These are phyloP conservation scores for Coniochaeta sp. DNA, from an alignment of 2,329 filamentous ascomycete species.

Conservation along the genomic window DNA sequence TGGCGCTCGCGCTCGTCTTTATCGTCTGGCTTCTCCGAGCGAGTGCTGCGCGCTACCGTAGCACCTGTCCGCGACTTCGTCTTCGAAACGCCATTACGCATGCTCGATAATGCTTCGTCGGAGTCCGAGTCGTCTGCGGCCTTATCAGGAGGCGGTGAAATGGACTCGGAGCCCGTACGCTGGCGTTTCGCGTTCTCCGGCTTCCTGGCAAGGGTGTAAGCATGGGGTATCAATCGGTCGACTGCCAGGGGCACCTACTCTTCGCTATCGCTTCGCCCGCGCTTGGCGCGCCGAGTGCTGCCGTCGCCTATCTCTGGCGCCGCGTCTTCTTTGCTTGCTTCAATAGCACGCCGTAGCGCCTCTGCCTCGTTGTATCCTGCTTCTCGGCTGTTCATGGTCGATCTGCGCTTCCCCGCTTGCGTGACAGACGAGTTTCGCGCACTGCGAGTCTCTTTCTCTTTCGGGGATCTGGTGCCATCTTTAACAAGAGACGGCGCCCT, in stretches of 20 bases:
- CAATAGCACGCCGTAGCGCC: constrained; percentile 78
- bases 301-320: constrained; percentile 43
- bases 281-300: constrained; percentile 63
- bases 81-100: constrained; percentile 44
- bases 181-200: constrained; percentile 70
- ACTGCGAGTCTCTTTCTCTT: constrained; percentile 47
- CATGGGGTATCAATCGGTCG: constrained; percentile 1
- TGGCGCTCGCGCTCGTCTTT: constrained; percentile 70
- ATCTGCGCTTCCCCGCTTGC: constrained; percentile 71
- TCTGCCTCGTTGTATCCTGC: constrained; percentile 95
- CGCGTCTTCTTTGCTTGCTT: constrained; percentile 85
- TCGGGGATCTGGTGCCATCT: constrained; percentile 46
- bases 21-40: constrained; percentile 48
- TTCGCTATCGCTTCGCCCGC: constrained; percentile 85
- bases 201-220: constrained; percentile 45
- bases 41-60: constrained; percentile 42
- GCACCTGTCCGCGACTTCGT: constrained; percentile 48
- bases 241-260: constrained; percentile 56
- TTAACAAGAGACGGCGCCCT: constrained; percentile 60
- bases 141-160: constrained; percentile 48
- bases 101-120: constrained; percentile 56
- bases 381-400: constrained; percentile 94
- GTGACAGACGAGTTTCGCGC: constrained; percentile 42
- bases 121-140: constrained; percentile 65
- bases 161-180: constrained; percentile 71